These are phyloP conservation scores for Acmispon strigosus DNA, from an alignment of 306 rosid genomes.

Conservation along the genomic window DNA sequence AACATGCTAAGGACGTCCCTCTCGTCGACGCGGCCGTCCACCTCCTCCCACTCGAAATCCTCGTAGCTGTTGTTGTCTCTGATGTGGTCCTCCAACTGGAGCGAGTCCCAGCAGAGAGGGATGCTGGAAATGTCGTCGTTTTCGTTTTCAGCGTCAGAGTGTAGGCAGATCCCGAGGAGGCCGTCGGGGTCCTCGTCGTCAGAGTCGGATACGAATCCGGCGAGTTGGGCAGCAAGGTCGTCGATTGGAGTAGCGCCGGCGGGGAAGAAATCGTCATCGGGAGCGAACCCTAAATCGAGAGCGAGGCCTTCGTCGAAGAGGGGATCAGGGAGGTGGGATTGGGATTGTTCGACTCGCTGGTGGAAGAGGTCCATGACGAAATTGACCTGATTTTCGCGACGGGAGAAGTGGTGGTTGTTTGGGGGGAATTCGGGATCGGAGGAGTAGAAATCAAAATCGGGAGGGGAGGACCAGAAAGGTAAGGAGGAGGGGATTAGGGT, in stretches of 20 bases:
- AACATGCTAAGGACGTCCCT: constrained; percentile 49
- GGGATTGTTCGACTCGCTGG: constrained; percentile 86
- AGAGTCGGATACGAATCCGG: constrained; percentile 42
- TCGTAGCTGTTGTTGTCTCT: constrained; percentile 36
- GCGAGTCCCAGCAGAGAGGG: constrained; percentile 65
- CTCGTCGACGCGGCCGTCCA: constrained; percentile 55
- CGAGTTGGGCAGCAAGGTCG: constrained; percentile 16
- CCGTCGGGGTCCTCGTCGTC: constrained; percentile 45
- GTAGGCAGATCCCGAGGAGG: constrained; percentile 31
- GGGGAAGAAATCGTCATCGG: constrained; percentile 23
- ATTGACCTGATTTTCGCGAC: constrained; percentile 54
- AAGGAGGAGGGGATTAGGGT: constrained; percentile 22
- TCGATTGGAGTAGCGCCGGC: constrained; percentile 20
- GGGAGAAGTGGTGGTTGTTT: constrained; percentile 23
- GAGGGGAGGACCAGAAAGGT: constrained; percentile 18
- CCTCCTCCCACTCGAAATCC: constrained; percentile 91
- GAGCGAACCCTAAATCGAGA: constrained; percentile 32
- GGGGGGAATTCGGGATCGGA: constrained; percentile 39
- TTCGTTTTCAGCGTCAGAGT: constrained; percentile 50
- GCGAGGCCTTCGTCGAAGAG: constrained; percentile 50
- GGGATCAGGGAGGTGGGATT: constrained; percentile 34
- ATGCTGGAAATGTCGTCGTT: constrained; percentile 40
- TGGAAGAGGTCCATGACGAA: constrained; percentile 82
- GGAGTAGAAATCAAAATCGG: constrained; percentile 32
- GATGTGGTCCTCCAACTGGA: constrained; percentile 48